A percentile compares a stretch with the other conserved stretches of the same genome.
Conservation (phyloP, 2,329 filamentous ascomycete species). For the Monilinia laxa region DNA sequence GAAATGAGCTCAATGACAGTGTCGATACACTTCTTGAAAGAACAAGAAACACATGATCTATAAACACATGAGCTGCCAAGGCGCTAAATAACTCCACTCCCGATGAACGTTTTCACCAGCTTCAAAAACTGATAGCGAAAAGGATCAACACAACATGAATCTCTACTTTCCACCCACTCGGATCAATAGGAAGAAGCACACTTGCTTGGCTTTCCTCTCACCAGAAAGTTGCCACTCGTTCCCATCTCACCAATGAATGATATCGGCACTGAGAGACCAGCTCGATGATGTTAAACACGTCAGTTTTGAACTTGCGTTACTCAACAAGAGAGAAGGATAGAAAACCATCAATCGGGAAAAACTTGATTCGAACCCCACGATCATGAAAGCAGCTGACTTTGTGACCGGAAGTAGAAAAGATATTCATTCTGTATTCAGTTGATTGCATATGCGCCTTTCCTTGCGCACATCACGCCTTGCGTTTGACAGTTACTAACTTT, state of each 20-base stretch:
- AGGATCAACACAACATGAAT: no score
- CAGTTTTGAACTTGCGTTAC: no score
- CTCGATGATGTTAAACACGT: no score
- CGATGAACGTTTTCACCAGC: neutral
- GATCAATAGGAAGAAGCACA: no score
- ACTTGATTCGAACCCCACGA: neutral
- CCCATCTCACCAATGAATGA: no score
- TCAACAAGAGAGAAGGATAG: no score
- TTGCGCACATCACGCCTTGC: neutral
- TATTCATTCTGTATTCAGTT: neutral
- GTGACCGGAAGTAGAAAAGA: neutral
- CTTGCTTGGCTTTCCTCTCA: no score
- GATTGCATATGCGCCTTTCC: neutral
- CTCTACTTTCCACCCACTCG: no score
- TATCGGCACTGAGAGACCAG: no score
- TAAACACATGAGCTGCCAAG: neutral
- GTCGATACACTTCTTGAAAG: neutral
- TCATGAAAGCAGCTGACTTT: conserved; percentile 3
- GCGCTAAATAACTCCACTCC: conserved; percentile 7
- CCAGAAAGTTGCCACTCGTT: no score
- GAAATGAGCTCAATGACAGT: neutral
- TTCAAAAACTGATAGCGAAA: no score
- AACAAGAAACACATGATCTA: neutral
- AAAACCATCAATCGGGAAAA: neutral
- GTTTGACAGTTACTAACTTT: neutral